Conservation (phyloP, 1,284 basidiomycete genomes). For the Rhizoctonia solani region DNA sequence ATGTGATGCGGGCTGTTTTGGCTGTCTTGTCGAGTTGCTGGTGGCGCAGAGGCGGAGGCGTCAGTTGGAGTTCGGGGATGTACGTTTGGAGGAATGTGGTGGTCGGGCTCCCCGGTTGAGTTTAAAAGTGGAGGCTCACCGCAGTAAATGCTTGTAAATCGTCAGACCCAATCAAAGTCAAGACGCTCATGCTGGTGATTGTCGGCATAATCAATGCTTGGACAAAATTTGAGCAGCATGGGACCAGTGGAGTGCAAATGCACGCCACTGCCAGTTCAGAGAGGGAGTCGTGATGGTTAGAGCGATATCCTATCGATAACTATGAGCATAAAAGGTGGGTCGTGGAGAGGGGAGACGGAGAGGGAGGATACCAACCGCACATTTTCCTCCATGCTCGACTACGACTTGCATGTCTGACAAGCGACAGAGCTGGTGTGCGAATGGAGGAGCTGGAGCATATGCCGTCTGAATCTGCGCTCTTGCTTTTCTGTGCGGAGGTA, state of each 20-base stretch:
- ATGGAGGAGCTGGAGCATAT: not conserved
- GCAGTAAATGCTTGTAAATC: too few species aligned
- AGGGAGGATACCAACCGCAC: not conserved
- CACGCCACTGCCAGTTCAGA: slow-evolving; percentile 12
- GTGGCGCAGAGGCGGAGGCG: not conserved
- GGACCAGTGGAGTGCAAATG: slow-evolving; percentile 5
- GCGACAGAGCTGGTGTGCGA: not conserved
- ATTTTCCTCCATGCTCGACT: not conserved
- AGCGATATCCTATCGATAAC: slow-evolving; percentile 5
- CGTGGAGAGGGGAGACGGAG: too few species aligned
- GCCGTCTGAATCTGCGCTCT: too few species aligned
- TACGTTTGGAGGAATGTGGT: too few species aligned
- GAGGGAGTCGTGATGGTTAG: not conserved
- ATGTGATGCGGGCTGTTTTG: slow-evolving; percentile 11
- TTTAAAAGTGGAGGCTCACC: too few species aligned
- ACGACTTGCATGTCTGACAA: slow-evolving; percentile 8
- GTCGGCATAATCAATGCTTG: not conserved
- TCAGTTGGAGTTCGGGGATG: not conserved
- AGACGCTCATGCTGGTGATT: too few species aligned
- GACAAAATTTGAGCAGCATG: slow-evolving; percentile 6
- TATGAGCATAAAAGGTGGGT: too few species aligned
- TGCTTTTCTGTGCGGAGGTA: too few species aligned
- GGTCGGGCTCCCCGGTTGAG: too few species aligned
- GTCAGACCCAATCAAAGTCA: too few species aligned
- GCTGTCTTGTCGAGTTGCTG: slow-evolving; percentile 16